A percentile compares a stretch with the other conserved stretches of the same genome.
Evolutionary conservation across 441 rosid genomes (phyloP).

Genomic region (Sinapis alba): DNA sequence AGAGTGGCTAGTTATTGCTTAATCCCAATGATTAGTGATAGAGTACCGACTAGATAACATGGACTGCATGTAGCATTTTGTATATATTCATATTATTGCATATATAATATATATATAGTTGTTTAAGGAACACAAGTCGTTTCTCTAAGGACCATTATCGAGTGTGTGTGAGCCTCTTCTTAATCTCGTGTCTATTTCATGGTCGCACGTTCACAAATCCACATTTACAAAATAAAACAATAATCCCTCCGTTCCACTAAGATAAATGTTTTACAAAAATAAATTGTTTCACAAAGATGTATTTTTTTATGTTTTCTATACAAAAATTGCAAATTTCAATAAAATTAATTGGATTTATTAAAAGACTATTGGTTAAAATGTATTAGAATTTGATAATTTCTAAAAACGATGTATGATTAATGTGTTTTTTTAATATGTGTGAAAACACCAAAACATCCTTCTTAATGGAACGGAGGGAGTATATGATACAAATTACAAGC

Average conservation of each 20-base stretch:
- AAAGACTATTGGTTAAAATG: too few species aligned
- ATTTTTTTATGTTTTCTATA: too few species aligned
- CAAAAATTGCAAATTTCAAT: too few species aligned
- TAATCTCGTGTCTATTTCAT: slow-evolving; percentile 27
- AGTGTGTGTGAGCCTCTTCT: slow-evolving; percentile 5
- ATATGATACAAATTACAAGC: not conserved
- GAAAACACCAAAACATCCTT: too few species aligned
- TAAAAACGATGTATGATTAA: too few species aligned
- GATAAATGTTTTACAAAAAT: not conserved
- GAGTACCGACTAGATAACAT: slow-evolving; percentile 32
- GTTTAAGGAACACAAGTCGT: slow-evolving; percentile 38
- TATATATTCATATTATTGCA: not conserved
- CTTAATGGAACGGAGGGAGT: too few species aligned
- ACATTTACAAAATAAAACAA: not conserved
- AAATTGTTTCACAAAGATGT: too few species aligned
- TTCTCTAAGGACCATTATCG: slow-evolving; percentile 12
- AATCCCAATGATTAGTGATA: slow-evolving; percentile 29
- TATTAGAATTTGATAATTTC: too few species aligned
- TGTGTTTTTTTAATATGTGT: too few species aligned
- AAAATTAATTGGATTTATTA: too few species aligned
- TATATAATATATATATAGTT: not conserved
- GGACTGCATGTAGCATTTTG: slow-evolving; percentile 12
- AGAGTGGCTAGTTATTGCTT: slow-evolving; percentile 24
- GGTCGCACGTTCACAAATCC: slow-evolving; percentile 25
- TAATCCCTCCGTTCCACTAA: too few species aligned